A percentile compares a stretch with the other conserved stretches of the same genome.
Conservation (phyloP, 805 yeast genomes). For the Lachancea meyersii region DNA sequence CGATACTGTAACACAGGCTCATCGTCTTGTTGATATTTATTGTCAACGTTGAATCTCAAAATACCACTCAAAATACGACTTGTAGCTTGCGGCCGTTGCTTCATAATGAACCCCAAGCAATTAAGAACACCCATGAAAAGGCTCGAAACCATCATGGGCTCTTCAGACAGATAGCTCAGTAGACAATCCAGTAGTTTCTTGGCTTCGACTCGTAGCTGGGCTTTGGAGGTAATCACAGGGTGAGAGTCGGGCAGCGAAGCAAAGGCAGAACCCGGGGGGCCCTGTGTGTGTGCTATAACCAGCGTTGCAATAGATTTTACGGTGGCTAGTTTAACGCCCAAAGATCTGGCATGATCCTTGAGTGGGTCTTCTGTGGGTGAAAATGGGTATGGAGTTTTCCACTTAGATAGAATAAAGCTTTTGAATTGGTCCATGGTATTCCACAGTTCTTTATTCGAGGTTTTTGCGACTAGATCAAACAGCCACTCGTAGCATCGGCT, state of each 20-base stretch:
- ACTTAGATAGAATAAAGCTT: slow-evolving; percentile 49
- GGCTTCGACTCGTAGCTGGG: slow-evolving; percentile 63
- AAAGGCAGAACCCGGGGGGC: slow-evolving; percentile 34
- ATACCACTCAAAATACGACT: slow-evolving; percentile 51
- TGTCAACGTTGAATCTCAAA: slow-evolving; percentile 54
- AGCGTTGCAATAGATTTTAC: slow-evolving; percentile 63
- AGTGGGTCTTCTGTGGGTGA: slow-evolving; percentile 32
- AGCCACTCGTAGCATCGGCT: slow-evolving; percentile 42
- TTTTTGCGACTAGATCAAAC: slow-evolving; percentile 41
- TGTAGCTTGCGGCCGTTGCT: slow-evolving; percentile 56
- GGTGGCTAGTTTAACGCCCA: slow-evolving; percentile 61
- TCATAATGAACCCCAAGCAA: slow-evolving; percentile 55
- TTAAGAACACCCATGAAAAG: slow-evolving; percentile 63
- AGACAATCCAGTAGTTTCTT: slow-evolving; percentile 61
- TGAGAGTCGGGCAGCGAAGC: slow-evolving; percentile 52
- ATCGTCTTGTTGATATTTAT: slow-evolving; percentile 43
- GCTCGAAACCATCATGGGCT: slow-evolving; percentile 49
- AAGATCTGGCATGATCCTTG: slow-evolving; percentile 43
- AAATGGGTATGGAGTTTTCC: slow-evolving; percentile 54
- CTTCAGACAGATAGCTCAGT: slow-evolving; percentile 49
- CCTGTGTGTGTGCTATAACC: slow-evolving; percentile 47
- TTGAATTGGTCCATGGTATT: slow-evolving; percentile 49
- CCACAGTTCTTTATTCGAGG: slow-evolving; percentile 46
- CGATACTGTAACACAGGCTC: slow-evolving; percentile 40
- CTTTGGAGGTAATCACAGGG: slow-evolving; percentile 48